phyloP scores from a whole-genome alignment of 371 early-diverging fungal species.

The Syncephalastrum monosporum region DNA sequence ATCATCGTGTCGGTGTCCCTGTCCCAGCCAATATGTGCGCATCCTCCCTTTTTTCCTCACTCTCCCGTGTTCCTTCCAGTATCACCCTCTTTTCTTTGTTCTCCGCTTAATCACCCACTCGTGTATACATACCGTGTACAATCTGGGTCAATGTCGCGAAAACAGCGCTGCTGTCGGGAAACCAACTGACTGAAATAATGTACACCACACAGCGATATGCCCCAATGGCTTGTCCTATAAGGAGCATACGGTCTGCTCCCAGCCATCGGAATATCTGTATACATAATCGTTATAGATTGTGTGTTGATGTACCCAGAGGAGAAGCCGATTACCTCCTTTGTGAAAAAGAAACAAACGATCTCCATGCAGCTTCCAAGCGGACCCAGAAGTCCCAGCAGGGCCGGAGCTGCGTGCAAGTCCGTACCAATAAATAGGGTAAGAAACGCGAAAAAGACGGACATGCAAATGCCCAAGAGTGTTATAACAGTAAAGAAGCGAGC shows the following conservation, averaged over 20 bases:
- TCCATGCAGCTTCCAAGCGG: conserved; percentile 36
- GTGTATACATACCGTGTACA: conserved; percentile 23
- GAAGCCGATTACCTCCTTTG: conserved; percentile 22
- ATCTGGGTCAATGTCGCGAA: conserved; percentile 27
- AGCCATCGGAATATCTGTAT: conserved; percentile 21
- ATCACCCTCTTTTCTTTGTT: too few relatives aligned
- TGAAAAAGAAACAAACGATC: conserved; percentile 33
- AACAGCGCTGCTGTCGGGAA: conserved; percentile 18
- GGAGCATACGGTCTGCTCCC: conserved; percentile 27
- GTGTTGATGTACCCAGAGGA: not conserved
- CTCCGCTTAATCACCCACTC: too few relatives aligned
- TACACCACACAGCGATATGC: conserved; percentile 28
- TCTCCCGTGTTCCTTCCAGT: too few relatives aligned
- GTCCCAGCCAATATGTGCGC: not conserved
- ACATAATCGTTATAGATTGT: not conserved
- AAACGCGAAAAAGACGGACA: conserved; percentile 30
- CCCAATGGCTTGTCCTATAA: conserved; percentile 21
- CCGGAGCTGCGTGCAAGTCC: conserved; percentile 26
- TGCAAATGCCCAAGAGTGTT: conserved; percentile 20
- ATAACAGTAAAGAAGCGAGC: conserved; percentile 28
- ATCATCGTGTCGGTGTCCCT: not conserved
- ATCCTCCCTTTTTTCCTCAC: too few relatives aligned
- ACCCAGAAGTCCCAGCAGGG: conserved; percentile 30
- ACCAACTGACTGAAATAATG: conserved; percentile 5
- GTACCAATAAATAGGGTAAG: conserved; percentile 32